Evolutionary conservation across 2,329 filamentous ascomycete species (phyloP), one percentile per base, ranked within the genome.

Genomic region (Alternaria metachromatica): DNA sequence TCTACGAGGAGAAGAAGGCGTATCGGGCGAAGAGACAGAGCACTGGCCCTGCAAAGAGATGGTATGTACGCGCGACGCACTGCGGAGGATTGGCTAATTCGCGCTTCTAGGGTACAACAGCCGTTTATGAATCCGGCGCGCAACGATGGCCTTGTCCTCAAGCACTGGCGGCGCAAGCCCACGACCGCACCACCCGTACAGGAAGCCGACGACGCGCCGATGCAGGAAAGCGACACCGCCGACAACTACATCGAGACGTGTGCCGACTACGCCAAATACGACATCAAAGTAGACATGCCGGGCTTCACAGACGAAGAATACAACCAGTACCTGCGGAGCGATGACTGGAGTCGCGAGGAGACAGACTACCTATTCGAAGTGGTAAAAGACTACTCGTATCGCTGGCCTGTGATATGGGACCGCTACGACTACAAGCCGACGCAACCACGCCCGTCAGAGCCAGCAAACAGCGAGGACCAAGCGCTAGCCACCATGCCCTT

Each of bases 391-490:
- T 97, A 90, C 76, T 93, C 97, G 75, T 86, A 97, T 64, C 90
- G 96, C 70, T 99, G 96, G 94, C 87, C 95, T 4, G 80, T 98
- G 15, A 92, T 99, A 64, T 93, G 91, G 85, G 96, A 99, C 79
- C 92, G 95, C 62, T 99, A 97, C 82, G 92, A 97, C 58, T 97
- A 88, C 78, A 81, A 86, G 51, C 82, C 82, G 2, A 72, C 72
- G 25, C 80, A 66, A 45, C 68, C 71, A 18, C 65, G 64, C 25
- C 66, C 71, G 37, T 64, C 70, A 21, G 66, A 76, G 58, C 62
- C 69, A 9, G 62, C 63, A 18, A 68, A 68, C 23, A 65, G 64
- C 9, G 72, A 76, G 11, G 63, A 65, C 12, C 71, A 72, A 30
- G 71, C 76, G 1, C 65, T 79, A 23, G 71, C 75, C n/a, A 63